phyloP scores from a whole-genome alignment of 345 rosid species.

The Aquilaria sinensis region DNA sequence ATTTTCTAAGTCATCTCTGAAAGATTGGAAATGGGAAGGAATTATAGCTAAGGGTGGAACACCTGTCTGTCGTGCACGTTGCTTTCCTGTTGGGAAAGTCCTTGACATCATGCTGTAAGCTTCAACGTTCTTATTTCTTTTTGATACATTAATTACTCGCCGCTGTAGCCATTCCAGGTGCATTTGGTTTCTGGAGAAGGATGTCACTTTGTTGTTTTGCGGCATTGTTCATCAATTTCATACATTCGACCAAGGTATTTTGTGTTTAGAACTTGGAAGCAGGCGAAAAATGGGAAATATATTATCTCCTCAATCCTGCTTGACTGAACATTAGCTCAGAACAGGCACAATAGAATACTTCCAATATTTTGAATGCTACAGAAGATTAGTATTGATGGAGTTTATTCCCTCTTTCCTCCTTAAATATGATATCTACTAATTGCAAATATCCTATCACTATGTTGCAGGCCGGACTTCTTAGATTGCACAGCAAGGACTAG shows the following conservation, averaged over 20 bases:
- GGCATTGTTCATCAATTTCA: too few relatives aligned
- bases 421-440: neutral
- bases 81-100: conserved; percentile 91
- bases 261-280: too few relatives aligned
- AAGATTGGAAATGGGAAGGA: conserved; percentile 99
- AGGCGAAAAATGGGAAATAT: too few relatives aligned
- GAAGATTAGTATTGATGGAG: too few relatives aligned
- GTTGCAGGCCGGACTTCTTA: conserved; percentile 80
- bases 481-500: conserved; percentile 98
- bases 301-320: too few relatives aligned
- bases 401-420: neutral
- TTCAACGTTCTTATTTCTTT: too few relatives aligned
- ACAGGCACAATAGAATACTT: too few relatives aligned
- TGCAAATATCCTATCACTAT: conserved; percentile 4
- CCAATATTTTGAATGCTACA: too few relatives aligned
- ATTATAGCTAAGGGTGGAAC: conserved; percentile 93
- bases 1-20: conserved; percentile 42
- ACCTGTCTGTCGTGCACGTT: conserved; percentile 84
- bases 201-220: too few relatives aligned
- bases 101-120: conserved; percentile 84
- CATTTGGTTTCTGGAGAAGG: too few relatives aligned
- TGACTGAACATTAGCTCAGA: too few relatives aligned
- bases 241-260: too few relatives aligned
- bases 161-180: neutral
- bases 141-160: neutral